Percentiles rank a stretch among this genome's conserved stretches.
phyloP scores from a whole-genome alignment of 2,329 filamentous ascomycete species.

The Aureobasidium namibiae region DNA sequence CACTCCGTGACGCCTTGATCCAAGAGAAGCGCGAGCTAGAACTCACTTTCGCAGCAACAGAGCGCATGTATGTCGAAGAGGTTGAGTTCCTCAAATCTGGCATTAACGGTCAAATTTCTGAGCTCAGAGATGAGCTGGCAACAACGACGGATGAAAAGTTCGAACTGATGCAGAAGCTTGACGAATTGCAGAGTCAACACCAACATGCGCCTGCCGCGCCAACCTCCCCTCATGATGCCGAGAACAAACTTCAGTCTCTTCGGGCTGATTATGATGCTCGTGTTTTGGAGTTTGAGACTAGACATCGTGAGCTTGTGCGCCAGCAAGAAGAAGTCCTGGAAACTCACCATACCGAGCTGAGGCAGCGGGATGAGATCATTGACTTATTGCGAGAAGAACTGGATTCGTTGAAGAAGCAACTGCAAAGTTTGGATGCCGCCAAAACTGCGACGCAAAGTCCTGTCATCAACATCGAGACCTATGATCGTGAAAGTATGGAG shows the following conservation, averaged over 20 bases:
- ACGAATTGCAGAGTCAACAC: background rate
- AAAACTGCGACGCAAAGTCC: background rate
- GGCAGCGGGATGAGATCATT: background rate
- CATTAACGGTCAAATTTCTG: background rate
- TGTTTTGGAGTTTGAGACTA: background rate
- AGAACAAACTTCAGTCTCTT: background rate
- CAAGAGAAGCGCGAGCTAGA: background rate
- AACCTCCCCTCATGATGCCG: background rate
- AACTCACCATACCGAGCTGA: background rate
- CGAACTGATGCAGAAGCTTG: background rate
- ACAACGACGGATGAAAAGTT: background rate
- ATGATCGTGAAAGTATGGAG: too few relatives aligned
- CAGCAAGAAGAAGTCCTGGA: background rate
- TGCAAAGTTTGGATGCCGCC: background rate
- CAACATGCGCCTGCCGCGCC: background rate
- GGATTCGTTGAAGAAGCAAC: background rate
- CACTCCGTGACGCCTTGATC: background rate
- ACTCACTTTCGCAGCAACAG: background rate
- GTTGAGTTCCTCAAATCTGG: background rate
- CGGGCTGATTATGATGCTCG: slow-evolving; percentile 1
- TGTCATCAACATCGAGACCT: background rate
- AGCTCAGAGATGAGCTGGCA: slow-evolving; percentile 6
- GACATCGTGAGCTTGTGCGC: background rate
- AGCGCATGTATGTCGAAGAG: background rate
- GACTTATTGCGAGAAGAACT: background rate